Base-by-base conservation (phyloP, 192 early-diverging fungal genomes). In the Linnemannia zychae region DNA sequence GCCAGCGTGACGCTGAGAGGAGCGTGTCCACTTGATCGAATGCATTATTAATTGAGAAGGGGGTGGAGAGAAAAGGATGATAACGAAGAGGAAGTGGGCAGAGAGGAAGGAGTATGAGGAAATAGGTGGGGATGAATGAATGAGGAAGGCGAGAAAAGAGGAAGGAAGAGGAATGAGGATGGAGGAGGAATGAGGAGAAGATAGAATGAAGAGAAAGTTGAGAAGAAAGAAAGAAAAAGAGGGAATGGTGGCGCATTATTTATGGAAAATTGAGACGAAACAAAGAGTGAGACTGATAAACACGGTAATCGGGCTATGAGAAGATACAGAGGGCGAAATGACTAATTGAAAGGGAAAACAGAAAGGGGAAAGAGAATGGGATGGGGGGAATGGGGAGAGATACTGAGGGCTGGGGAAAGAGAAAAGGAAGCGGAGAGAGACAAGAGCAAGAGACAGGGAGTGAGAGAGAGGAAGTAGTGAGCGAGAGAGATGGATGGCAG, bases 21-120 rank as follows among this genome's bases (percentile, higher is more conserved):
- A 70, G 3, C 72, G 75, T 65, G 69, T 78, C 81, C 81, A 83
- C 24, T 78, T 83, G 18, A 72, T 38, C 7, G 50, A 49, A 13
- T 65, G 49, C 24, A 69, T 69, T 67, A 71, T 83, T 34, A 57
- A 46, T n/a, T 34, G 0, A 6, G 3, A 33, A 48, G 24, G 1
- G 40, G 20, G 60, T 12, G 40, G 11, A 44, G 40, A 44, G 40
- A 44, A 44, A 17, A 40, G 36, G 12, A 0, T 2, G 33, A 3
- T 28, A 16, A 6, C 4, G 47, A 20, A 31, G 20, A 60, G 22
- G 63, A 31, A 46, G 71, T 7, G n/a, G n/a, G 28, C 6, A 34
- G 47, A 33, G 33, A 1, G 13, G 15, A 72, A 18, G 28, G 24
- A 33, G 3, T 28, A 40, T 31, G 13, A 71, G 12, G n/a, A 12